Percentiles rank a stretch among this genome's conserved stretches.
These are phyloP conservation scores for Metrosideros polymorpha DNA, from an alignment of 441 rosid species.

Conservation along the genomic window DNA sequence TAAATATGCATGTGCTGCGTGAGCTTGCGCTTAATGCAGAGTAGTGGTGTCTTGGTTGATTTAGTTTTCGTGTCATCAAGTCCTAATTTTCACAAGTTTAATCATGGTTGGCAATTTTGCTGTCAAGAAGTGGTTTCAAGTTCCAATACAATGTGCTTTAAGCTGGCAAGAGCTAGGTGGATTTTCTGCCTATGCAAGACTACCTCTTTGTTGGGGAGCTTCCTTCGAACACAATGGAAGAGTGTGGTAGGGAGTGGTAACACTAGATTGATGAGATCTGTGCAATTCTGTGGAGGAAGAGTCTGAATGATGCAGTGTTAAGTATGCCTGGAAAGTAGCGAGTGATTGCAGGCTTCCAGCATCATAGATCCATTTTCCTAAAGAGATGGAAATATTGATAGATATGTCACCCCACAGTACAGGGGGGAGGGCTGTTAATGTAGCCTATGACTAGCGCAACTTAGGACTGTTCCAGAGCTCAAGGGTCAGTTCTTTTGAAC, in stretches of 20 bases:
- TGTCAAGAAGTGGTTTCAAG: background rate
- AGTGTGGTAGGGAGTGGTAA: background rate
- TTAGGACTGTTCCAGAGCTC: background rate
- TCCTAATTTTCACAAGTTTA: background rate
- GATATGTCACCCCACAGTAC: background rate
- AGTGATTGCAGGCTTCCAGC: background rate
- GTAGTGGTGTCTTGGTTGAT: background rate
- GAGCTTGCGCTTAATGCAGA: background rate
- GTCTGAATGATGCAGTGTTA: background rate
- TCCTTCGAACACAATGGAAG: background rate
- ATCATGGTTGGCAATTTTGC: background rate
- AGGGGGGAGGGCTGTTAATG: background rate
- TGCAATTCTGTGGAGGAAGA: background rate
- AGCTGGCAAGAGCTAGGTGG: background rate
- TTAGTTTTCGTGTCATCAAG: background rate
- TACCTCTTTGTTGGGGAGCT: background rate
- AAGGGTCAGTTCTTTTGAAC: background rate
- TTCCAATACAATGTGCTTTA: background rate
- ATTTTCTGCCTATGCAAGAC: background rate
- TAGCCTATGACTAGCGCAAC: background rate
- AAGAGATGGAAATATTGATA: background rate
- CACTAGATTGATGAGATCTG: background rate
- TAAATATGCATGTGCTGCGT: background rate
- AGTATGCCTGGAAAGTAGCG: background rate
- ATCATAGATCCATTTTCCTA: background rate